Percentiles rank a stretch among this genome's conserved stretches.
Evolutionary conservation across 1,284 basidiomycete genomes (phyloP).

Genomic region (Lentinula novae-zelandiae): DNA sequence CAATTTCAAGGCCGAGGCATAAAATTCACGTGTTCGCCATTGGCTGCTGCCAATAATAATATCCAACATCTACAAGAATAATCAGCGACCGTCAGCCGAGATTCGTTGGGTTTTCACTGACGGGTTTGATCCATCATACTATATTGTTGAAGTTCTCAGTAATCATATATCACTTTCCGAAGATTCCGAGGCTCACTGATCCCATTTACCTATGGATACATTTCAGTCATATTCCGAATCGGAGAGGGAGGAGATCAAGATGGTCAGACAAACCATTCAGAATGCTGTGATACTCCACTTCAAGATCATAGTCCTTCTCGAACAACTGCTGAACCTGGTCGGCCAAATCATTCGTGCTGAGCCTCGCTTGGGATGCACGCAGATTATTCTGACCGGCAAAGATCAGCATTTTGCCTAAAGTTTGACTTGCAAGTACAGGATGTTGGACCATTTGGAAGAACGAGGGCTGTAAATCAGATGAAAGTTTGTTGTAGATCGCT

Average conservation of each 20-base stretch:
- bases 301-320: slow-evolving; percentile 55
- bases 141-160: background rate
- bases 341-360: slow-evolving; percentile 56
- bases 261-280: slow-evolving; percentile 41
- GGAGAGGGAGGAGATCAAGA: slow-evolving; percentile 5
- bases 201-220: slow-evolving; percentile 48
- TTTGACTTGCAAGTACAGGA: slow-evolving; percentile 55
- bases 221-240: background rate
- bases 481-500: slow-evolving; percentile 50
- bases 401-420: slow-evolving; percentile 54
- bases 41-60: slow-evolving; percentile 29
- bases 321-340: slow-evolving; percentile 54
- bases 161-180: background rate
- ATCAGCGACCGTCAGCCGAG: background rate
- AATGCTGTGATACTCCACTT: slow-evolving; percentile 55
- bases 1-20: background rate
- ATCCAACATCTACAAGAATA: slow-evolving; percentile 41
- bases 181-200: slow-evolving; percentile 36
- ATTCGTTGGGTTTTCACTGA: slow-evolving; percentile 14
- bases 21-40: slow-evolving; percentile 11
- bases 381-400: slow-evolving; percentile 59
- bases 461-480: slow-evolving; percentile 43
- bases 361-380: slow-evolving; percentile 58
- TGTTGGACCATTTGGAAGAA: slow-evolving; percentile 70
- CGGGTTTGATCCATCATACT: slow-evolving; percentile 71